Percentiles rank a stretch among this genome's conserved stretches.
Evolutionary conservation across 2,329 filamentous ascomycete genomes (phyloP).

Genomic region (Neurospora crassa): DNA sequence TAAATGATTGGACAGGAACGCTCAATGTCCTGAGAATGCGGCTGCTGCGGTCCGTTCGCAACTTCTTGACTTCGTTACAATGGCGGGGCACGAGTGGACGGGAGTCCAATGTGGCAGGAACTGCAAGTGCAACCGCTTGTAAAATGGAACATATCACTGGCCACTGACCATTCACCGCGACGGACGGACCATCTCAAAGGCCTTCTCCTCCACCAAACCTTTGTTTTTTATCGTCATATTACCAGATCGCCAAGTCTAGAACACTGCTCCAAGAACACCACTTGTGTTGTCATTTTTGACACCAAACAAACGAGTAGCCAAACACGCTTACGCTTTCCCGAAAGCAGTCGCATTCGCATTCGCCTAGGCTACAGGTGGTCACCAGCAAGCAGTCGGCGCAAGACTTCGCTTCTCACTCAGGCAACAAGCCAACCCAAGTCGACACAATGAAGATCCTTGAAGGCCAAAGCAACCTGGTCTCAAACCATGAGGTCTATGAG

Average conservation of each 20-base stretch:
- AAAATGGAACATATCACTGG: background rate
- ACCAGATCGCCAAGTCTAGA: background rate
- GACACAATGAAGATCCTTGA: slow-evolving; percentile 58
- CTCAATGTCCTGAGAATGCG: background rate
- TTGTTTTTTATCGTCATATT: background rate
- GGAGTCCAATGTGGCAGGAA: background rate
- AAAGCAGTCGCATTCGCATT: background rate
- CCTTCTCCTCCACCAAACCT: background rate
- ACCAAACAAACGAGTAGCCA: background rate
- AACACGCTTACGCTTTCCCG: background rate
- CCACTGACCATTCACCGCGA: background rate
- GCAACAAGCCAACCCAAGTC: slow-evolving; percentile 2
- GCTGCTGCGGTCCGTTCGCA: background rate
- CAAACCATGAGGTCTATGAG: slow-evolving; percentile 64
- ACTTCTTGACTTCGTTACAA: background rate
- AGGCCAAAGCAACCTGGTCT: slow-evolving; percentile 57
- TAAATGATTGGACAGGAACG: background rate
- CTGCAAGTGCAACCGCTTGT: background rate
- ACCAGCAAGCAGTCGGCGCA: background rate
- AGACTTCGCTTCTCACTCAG: background rate
- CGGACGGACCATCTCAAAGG: background rate
- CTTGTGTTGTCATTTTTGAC: background rate
- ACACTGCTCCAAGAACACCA: background rate
- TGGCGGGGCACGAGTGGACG: background rate
- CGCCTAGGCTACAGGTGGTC: background rate